A percentile compares a stretch with the other conserved stretches of the same genome.
These are phyloP conservation scores for Erodium maritimum DNA, from an alignment of 345 rosid species.

Conservation along the genomic window DNA sequence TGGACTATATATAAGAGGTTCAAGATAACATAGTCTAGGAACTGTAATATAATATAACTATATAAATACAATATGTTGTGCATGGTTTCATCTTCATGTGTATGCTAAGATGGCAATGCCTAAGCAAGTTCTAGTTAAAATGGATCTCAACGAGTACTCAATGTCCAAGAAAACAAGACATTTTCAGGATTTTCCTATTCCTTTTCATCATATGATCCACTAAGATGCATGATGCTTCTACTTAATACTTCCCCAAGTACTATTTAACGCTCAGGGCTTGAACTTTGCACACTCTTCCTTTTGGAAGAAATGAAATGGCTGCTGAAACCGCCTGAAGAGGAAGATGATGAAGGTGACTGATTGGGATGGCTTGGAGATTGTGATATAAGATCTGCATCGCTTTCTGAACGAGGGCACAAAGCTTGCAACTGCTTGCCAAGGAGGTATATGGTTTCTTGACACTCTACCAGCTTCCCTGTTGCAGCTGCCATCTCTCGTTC, in stretches of 20 bases:
- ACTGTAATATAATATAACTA: neutral
- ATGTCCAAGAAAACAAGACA: neutral
- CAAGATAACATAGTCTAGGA: neutral
- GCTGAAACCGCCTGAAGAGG: too few relatives aligned
- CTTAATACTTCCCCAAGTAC: too few relatives aligned
- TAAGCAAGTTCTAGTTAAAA: too few relatives aligned
- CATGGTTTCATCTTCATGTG: neutral
- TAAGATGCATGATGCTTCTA: too few relatives aligned
- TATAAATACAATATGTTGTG: neutral
- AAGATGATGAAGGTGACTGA: neutral
- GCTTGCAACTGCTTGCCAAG: conserved; percentile 59
- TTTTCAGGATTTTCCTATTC: neutral
- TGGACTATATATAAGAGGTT: neutral
- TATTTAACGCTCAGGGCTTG: too few relatives aligned
- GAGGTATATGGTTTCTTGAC: conserved; percentile 64
- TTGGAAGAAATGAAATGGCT: too few relatives aligned
- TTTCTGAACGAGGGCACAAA: conserved; percentile 33
- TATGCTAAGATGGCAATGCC: too few relatives aligned
- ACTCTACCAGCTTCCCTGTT: conserved; percentile 63
- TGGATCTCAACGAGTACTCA: neutral
- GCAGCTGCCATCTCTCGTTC: conserved; percentile 50
- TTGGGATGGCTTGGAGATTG: neutral
- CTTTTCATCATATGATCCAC: neutral
- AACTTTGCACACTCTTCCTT: too few relatives aligned
- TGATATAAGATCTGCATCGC: neutral